Percentiles rank a stretch among this genome's conserved stretches.
Evolutionary conservation across 23 red algal genomes (phyloP).

Genomic region (Gracilaria domingensis): DNA sequence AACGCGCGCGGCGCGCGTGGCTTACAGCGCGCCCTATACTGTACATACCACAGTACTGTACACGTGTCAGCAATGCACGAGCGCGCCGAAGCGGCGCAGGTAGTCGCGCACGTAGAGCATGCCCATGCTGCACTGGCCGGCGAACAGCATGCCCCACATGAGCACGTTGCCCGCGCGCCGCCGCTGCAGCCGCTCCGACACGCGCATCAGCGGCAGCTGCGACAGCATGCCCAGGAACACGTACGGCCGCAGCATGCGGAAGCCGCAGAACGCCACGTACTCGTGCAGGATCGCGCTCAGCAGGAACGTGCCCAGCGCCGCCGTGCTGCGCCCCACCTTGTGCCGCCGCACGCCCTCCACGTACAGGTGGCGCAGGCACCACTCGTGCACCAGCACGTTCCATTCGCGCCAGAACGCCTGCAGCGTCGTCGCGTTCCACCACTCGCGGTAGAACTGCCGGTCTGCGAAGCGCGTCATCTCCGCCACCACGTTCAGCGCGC

Average conservation of each 20-base stretch:
- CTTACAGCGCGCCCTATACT: no score
- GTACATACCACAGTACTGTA: neutral
- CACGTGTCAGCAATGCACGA: conserved; percentile 18
- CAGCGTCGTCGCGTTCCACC: conserved; percentile 96
- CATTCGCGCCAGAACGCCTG: conserved; percentile 92
- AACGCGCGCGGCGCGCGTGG: neutral
- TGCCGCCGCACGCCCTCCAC: conserved; percentile 74
- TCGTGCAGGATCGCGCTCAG: conserved; percentile 88
- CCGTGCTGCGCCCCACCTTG: conserved; percentile 47
- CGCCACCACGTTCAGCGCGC: conserved; percentile 81
- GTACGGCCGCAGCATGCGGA: conserved; percentile 81
- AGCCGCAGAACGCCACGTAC: conserved; percentile 77
- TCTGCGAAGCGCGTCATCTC: conserved; percentile 93
- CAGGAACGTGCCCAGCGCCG: conserved; percentile 89
- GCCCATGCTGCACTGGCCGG: conserved; percentile 77
- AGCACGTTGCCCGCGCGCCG: conserved; percentile 84
- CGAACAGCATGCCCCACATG: conserved; percentile 93
- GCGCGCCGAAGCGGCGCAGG: conserved; percentile 43
- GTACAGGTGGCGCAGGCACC: conserved; percentile 92
- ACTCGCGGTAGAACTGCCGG: conserved; percentile 91
- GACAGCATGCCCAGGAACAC: conserved; percentile 91
- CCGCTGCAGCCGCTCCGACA: conserved; percentile 61
- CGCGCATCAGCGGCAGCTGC: conserved; percentile 88
- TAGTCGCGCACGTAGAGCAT: conserved; percentile 89
- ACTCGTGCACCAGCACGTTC: conserved; percentile 96